phyloP scores from a whole-genome alignment of 768 basidiomycete species.

The Imleria badia region DNA sequence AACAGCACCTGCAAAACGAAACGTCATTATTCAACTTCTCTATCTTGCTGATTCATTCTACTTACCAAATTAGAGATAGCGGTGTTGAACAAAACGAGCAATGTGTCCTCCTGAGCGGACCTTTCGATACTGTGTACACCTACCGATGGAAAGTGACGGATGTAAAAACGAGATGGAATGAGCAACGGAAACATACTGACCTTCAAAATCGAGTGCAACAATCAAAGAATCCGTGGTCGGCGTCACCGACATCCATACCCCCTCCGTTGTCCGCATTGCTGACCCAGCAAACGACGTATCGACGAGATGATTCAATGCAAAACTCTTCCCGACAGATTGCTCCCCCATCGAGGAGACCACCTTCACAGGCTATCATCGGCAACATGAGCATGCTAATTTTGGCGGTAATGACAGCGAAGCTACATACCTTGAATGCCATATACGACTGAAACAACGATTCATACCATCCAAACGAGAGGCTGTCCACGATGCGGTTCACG shows the following conservation, averaged over 20 bases:
- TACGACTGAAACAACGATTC: slow-evolving; percentile 64
- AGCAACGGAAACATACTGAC: slow-evolving; percentile 20
- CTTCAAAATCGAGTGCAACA: slow-evolving; percentile 66
- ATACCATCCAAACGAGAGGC: slow-evolving; percentile 61
- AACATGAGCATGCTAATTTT: background rate
- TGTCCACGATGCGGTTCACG: slow-evolving; percentile 55
- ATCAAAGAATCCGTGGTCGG: slow-evolving; percentile 54
- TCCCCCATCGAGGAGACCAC: slow-evolving; percentile 72
- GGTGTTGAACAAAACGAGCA: slow-evolving; percentile 63
- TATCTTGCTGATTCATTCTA: slow-evolving; percentile 25
- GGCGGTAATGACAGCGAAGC: rapidly evolving
- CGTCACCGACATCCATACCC: slow-evolving; percentile 67
- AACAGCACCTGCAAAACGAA: slow-evolving; percentile 61
- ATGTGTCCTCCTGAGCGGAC: slow-evolving; percentile 60
- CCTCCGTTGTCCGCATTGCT: slow-evolving; percentile 67
- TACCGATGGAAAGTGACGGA: background rate
- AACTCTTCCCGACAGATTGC: slow-evolving; percentile 65
- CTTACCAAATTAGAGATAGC: slow-evolving; percentile 62
- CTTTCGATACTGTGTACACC: slow-evolving; percentile 66
- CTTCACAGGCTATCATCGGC: slow-evolving; percentile 47
- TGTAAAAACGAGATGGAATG: background rate
- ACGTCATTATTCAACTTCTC: background rate
- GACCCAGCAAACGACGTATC: slow-evolving; percentile 67
- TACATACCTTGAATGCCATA: slow-evolving; percentile 50
- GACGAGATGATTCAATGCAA: slow-evolving; percentile 55